phyloP scores from a whole-genome alignment of 495 filamentous ascomycete genomes.

The Cudoniella acicularis region DNA sequence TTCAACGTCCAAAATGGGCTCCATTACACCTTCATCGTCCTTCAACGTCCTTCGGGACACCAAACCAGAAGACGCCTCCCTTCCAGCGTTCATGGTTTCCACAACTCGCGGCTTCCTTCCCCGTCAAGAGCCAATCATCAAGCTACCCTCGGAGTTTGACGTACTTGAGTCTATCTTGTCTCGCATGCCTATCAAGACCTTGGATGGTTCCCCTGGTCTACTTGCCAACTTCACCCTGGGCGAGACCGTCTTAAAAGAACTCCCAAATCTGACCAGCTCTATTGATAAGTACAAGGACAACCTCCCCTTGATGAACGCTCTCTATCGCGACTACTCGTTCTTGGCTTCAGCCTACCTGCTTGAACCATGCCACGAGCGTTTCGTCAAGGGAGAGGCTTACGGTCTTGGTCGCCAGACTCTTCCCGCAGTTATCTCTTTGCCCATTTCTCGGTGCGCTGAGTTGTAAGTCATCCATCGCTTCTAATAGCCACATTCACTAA shows the following conservation, averaged over 20 bases:
- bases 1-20: constrained; percentile 22
- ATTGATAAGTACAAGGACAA: constrained; percentile 68
- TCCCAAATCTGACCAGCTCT: constrained; percentile 69
- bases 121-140: constrained; percentile 54
- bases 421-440: constrained; percentile 65
- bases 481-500: constrained; percentile 1
- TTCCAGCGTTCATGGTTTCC: constrained; percentile 87
- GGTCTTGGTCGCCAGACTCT: constrained; percentile 69
- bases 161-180: constrained; percentile 64
- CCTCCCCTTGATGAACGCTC: constrained; percentile 70
- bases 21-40: constrained; percentile 18
- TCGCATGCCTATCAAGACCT: constrained; percentile 69
- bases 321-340: constrained; percentile 89
- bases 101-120: constrained; percentile 77
- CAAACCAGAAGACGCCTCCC: constrained; percentile 51
- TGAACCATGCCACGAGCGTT: constrained; percentile 87
- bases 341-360: constrained; percentile 82
- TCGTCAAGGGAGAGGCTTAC: constrained; percentile 62
- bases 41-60: constrained; percentile 54
- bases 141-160: constrained; percentile 65
- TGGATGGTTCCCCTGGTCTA: constrained; percentile 67
- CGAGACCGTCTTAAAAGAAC: constrained; percentile 56
- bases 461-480: constrained; percentile 53
- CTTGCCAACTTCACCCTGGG: constrained; percentile 70
- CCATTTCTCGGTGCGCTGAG: constrained; percentile 73